Evolutionary conservation across 2,329 filamentous ascomycete genomes (phyloP).

Genomic region (Cercospora sp.): DNA sequence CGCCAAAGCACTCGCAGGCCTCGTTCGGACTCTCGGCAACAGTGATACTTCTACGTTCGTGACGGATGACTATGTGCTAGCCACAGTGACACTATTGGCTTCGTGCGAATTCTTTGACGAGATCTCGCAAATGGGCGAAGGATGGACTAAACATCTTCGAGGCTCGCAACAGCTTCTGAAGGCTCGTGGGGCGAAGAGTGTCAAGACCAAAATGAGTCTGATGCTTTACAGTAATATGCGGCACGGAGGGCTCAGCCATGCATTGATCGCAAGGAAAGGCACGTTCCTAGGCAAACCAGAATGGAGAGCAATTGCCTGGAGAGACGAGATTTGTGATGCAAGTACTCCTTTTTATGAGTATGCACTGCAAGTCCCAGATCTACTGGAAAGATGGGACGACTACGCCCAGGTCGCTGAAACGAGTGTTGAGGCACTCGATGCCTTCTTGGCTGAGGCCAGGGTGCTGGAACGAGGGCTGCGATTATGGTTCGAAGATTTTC

Average conservation of each 20-base stretch:
- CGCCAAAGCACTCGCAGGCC: constrained; percentile 28
- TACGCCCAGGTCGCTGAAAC: constrained; percentile 18
- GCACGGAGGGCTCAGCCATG: constrained; percentile 32
- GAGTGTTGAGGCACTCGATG: constrained; percentile 21
- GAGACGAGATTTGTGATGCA: constrained; percentile 28
- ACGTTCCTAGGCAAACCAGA: constrained; percentile 33
- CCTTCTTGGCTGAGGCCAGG: constrained; percentile 27
- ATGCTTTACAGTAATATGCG: constrained; percentile 35
- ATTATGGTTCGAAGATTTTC: constrained; percentile 31
- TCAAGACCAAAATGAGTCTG: constrained; percentile 31
- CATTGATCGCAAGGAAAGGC: constrained; percentile 34
- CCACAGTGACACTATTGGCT: constrained; percentile 34
- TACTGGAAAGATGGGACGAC: constrained; percentile 33
- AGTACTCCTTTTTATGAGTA: constrained; percentile 35
- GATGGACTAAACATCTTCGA: constrained; percentile 35
- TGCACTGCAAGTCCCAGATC: constrained; percentile 34
- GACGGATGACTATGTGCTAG: constrained; percentile 35
- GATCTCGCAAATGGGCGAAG: constrained; percentile 33
- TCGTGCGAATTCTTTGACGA: constrained; percentile 39
- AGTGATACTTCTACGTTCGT: constrained; percentile 15
- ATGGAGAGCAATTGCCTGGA: constrained; percentile 35
- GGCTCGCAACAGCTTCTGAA: constrained; percentile 35
- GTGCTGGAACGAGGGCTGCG: constrained; percentile 29
- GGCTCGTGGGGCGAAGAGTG: constrained; percentile 32
- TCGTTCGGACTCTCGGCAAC: constrained; percentile 26